Evolutionary conservation across 768 basidiomycete genomes (phyloP).

Genomic region (Calocera viscosa): DNA sequence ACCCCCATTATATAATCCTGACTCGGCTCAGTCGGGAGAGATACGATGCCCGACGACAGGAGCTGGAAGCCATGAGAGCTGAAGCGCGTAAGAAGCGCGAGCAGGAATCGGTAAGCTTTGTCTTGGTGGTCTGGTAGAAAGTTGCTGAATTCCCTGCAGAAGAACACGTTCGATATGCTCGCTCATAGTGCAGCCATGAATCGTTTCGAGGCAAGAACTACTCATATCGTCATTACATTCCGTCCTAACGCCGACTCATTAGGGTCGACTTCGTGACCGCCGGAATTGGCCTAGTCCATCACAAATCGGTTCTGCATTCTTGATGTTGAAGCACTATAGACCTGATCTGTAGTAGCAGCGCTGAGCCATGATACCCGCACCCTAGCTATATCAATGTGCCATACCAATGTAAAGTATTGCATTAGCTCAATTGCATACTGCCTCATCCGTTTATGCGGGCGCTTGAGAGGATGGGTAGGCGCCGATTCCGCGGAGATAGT

Average conservation of each 20-base stretch:
- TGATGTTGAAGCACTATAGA: background rate
- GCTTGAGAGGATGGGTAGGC: background rate
- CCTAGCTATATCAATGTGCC: background rate
- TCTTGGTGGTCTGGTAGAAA: slow-evolving; percentile 1
- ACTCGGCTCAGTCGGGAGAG: background rate
- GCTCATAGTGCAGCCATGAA: slow-evolving; percentile 22
- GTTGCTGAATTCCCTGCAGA: slow-evolving; percentile 13
- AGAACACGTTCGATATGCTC: slow-evolving; percentile 21
- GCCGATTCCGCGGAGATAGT: background rate
- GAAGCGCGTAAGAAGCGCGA: background rate
- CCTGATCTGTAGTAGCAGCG: background rate
- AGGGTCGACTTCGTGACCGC: background rate
- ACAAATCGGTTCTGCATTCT: background rate
- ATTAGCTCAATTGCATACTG: background rate
- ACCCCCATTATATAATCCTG: background rate
- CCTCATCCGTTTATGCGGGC: too few species aligned
- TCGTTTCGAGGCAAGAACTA: slow-evolving; percentile 17
- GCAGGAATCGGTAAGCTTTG: background rate
- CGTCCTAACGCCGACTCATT: background rate
- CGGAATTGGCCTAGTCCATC: background rate
- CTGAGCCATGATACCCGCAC: too few species aligned
- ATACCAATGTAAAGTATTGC: background rate
- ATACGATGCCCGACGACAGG: background rate
- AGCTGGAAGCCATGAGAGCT: slow-evolving; percentile 1
- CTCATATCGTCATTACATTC: too few species aligned